These are phyloP conservation scores for Iodosphaeria phyllophila DNA, from an alignment of 2,329 filamentous ascomycete species.

Conservation along the genomic window DNA sequence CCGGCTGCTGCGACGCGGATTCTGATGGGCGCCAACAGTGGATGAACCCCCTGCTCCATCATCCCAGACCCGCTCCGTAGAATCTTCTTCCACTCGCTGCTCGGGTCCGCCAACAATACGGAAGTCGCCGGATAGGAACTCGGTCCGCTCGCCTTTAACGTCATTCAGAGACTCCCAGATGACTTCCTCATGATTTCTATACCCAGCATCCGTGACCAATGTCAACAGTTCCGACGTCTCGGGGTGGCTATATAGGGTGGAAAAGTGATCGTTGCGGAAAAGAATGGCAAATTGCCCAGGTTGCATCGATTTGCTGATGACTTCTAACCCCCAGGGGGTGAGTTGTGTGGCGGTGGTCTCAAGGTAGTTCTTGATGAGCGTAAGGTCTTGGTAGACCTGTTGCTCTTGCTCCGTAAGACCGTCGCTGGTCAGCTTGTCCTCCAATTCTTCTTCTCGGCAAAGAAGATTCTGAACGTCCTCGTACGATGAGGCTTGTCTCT, in stretches of 20 bases:
- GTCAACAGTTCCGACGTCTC: constrained; percentile 57
- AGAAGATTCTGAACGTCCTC: constrained; percentile 83
- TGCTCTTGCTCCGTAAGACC: constrained; percentile 59
- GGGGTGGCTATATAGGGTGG: constrained; percentile 80
- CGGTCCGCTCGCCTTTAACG: constrained; percentile 63
- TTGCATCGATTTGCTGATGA: constrained; percentile 49
- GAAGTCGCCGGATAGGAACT: constrained; percentile 85
- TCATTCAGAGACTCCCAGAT: constrained; percentile 93
- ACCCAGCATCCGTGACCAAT: constrained; percentile 84
- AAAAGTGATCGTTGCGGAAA: constrained; percentile 95
- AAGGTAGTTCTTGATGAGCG: constrained; percentile 72
- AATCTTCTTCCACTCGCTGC: constrained; percentile 6
- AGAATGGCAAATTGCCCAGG: constrained; percentile 76
- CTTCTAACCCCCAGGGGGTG: constrained; percentile 61
- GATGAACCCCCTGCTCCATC: constrained; percentile 5
- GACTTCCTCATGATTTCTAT: constrained; percentile 70
- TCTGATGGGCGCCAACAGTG: constrained; percentile 18
- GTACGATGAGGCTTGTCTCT: constrained; percentile 62
- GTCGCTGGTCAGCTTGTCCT: constrained; percentile 48
- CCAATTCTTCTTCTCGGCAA: constrained; percentile 76
- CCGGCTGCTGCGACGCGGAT: constrained; percentile 7
- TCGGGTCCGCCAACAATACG: constrained; percentile 50
- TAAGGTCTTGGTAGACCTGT: constrained; percentile 62
- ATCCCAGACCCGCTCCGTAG: constrained; percentile 5
- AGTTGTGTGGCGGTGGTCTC: constrained; percentile 67